Conservation (phyloP, 805 yeast genomes). For the Wickerhamiella vanderwaltii region DNA sequence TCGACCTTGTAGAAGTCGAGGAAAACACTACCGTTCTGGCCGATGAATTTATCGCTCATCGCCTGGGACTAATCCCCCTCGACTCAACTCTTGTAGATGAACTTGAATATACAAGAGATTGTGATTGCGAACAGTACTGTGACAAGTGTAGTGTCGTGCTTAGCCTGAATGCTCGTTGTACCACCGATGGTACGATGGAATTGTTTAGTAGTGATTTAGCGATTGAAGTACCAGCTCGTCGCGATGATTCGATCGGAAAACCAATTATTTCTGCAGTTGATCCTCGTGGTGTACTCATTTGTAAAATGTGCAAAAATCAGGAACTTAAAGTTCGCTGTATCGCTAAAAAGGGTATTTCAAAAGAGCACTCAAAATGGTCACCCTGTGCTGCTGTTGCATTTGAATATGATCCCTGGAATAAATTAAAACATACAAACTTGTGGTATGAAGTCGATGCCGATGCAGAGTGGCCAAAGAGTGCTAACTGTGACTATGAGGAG, state of each 20-base stretch:
- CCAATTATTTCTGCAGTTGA: slow-evolving; percentile 75
- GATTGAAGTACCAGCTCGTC: slow-evolving; percentile 32
- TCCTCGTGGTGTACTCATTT: slow-evolving; percentile 75
- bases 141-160: slow-evolving; percentile 86
- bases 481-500: slow-evolving; percentile 91
- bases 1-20: slow-evolving; percentile 90
- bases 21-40: slow-evolving; percentile 89
- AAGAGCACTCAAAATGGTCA: slow-evolving; percentile 98
- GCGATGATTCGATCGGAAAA: slow-evolving; percentile 46
- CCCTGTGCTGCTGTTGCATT: slow-evolving; percentile 93
- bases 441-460: slow-evolving; percentile 91
- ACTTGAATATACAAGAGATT: slow-evolving; percentile 80
- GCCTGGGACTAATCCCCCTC: slow-evolving; percentile 85
- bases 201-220: slow-evolving; percentile 76
- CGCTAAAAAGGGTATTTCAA: slow-evolving; percentile 94
- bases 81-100: slow-evolving; percentile 74
- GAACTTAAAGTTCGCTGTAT: slow-evolving; percentile 80
- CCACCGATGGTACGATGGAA: slow-evolving; percentile 74
- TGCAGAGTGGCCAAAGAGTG: slow-evolving; percentile 85
- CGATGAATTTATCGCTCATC: slow-evolving; percentile 90
- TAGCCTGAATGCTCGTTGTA: slow-evolving; percentile 77
- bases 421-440: slow-evolving; percentile 84
- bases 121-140: slow-evolving; percentile 97
- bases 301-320: slow-evolving; percentile 86
- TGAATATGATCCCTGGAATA: slow-evolving; percentile 99